phyloP scores from a whole-genome alignment of 495 filamentous ascomycete genomes.

The Penicillium simplicissimum region DNA sequence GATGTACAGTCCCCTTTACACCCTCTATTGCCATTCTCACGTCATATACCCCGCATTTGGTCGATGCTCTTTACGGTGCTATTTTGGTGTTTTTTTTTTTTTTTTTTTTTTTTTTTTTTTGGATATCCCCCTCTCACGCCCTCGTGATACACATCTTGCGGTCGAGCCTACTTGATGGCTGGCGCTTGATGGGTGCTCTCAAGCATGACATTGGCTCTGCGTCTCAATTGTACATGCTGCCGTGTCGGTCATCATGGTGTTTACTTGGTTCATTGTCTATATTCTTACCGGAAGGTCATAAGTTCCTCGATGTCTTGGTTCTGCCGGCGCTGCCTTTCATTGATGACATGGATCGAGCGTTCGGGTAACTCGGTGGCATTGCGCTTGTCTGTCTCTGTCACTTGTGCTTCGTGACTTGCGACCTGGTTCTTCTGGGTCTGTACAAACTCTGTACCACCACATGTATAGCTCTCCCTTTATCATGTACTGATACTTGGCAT shows the following conservation, averaged over 20 bases:
- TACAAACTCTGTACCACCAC: slow-evolving; percentile 20
- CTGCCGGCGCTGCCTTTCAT: not conserved
- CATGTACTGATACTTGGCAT: slow-evolving; percentile 7
- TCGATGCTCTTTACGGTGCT: slow-evolving; percentile 19
- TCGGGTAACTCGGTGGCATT: slow-evolving; percentile 5
- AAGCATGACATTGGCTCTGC: slow-evolving; percentile 13
- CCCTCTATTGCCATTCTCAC: slow-evolving; percentile 17
- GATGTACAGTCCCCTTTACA: slow-evolving; percentile 3
- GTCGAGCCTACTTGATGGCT: slow-evolving; percentile 1
- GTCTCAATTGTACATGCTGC: not conserved
- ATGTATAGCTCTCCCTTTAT: slow-evolving; percentile 15
- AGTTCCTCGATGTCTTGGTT: not conserved
- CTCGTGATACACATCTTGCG: slow-evolving; percentile 13
- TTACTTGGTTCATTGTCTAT: not conserved
- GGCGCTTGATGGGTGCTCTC: slow-evolving; percentile 13
- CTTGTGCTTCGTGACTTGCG: slow-evolving; percentile 1
- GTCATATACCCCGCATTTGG: slow-evolving; percentile 35
- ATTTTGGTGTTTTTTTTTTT: slow-evolving; percentile 5
- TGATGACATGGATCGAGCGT: slow-evolving; percentile 1
- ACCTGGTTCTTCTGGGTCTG: slow-evolving; percentile 6
- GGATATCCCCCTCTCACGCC: slow-evolving; percentile 9
- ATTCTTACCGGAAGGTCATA: not conserved
- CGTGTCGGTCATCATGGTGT: slow-evolving; percentile 1
- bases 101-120: slow-evolving; percentile 14
- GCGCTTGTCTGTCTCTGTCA: slow-evolving; percentile 5